Conservation (phyloP, 345 rosid genomes). For the Cardiospermum halicacabum region DNA sequence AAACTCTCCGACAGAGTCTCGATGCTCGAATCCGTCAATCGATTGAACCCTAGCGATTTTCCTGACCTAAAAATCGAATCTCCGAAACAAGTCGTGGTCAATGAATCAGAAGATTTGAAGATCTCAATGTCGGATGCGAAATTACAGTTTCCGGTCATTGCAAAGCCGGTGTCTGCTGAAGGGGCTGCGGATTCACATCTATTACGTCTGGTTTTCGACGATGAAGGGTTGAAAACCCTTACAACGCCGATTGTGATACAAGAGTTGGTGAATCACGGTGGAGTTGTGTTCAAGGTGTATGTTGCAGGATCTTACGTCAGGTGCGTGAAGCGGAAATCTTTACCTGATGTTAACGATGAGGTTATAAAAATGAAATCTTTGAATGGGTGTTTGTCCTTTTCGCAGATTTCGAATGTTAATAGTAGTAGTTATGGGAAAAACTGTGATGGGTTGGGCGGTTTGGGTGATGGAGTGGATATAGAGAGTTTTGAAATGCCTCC, state of each 20-base stretch:
- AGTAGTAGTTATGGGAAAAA: conserved; percentile 16
- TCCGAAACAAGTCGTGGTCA: conserved; percentile 42
- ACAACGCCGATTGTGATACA: conserved; percentile 48
- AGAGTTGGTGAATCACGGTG: conserved; percentile 70
- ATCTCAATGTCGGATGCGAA: conserved; percentile 25
- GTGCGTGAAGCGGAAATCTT: conserved; percentile 49
- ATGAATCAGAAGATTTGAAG: conserved; percentile 22
- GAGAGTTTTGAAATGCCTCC: conserved; percentile 53
- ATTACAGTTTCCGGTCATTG: conserved; percentile 44
- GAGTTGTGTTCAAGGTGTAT: conserved; percentile 57
- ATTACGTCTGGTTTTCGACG: conserved; percentile 47
- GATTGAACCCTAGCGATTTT: conserved; percentile 17
- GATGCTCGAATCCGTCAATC: conserved; percentile 54
- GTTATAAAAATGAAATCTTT: conserved; percentile 20
- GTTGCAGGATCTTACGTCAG: conserved; percentile 42
- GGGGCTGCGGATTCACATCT: conserved; percentile 50
- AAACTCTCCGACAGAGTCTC: conserved; percentile 41
- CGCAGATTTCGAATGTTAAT: conserved; percentile 47
- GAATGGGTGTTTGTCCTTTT: conserved; percentile 47
- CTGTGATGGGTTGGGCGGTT: conserved; percentile 13
- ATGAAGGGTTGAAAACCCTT: conserved; percentile 36
- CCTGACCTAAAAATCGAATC: conserved; percentile 24
- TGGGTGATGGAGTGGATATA: conserved; percentile 23
- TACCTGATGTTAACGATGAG: conserved; percentile 50
- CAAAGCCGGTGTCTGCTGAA: conserved; percentile 49